Conservation (phyloP, 2,329 filamentous ascomycete genomes). For the Chaetomium sp. region DNA sequence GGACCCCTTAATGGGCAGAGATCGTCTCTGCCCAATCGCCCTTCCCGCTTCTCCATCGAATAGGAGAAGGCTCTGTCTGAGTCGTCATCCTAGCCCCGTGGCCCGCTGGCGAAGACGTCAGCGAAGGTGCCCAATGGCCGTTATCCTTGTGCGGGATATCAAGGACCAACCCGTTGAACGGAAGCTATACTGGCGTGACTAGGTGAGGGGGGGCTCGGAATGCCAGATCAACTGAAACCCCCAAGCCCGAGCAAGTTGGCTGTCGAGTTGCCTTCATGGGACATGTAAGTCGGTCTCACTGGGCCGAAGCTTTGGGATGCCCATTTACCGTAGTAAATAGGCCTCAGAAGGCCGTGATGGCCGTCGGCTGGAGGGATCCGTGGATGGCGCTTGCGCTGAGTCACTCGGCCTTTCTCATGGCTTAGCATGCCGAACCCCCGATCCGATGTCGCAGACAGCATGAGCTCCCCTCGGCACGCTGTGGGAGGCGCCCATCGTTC, state of each 20-base stretch:
- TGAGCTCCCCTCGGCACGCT: background rate
- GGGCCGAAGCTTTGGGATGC: background rate
- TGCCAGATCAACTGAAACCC: too few species aligned
- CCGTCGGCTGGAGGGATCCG: constrained; percentile 16
- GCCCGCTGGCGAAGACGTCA: constrained; percentile 10
- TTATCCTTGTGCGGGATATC: background rate
- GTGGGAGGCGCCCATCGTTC: background rate
- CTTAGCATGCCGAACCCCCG: background rate
- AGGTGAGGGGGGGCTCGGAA: too few species aligned
- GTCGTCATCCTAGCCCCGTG: constrained; percentile 9
- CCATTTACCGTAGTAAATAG: background rate
- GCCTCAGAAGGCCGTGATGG: background rate
- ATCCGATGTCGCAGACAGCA: constrained; percentile 21
- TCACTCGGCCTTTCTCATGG: background rate
- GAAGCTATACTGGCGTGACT: too few species aligned
- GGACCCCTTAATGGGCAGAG: background rate
- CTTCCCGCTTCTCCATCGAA: constrained; percentile 20
- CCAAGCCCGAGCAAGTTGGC: too few species aligned
- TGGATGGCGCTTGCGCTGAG: background rate
- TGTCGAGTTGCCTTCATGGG: too few species aligned
- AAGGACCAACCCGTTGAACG: background rate
- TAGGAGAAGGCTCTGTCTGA: constrained; percentile 20
- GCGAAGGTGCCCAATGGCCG: constrained; percentile 12
- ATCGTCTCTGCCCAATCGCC: constrained; percentile 18
- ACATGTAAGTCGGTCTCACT: background rate